phyloP scores from a whole-genome alignment of 495 filamentous ascomycete genomes.

The Sordaria brevicollis region DNA sequence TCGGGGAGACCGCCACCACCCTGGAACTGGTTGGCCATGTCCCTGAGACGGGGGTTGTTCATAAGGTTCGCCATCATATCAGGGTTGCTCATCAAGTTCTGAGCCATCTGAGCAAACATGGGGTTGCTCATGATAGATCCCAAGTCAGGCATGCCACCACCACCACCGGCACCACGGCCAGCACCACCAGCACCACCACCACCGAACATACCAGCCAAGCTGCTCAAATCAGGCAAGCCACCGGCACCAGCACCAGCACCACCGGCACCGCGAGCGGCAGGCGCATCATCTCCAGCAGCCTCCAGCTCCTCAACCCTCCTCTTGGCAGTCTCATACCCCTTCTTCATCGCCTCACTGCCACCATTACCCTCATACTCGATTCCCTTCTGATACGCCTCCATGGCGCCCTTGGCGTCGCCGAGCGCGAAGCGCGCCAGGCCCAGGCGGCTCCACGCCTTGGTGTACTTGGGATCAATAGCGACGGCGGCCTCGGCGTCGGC shows the following conservation, averaged over 20 bases:
- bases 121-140: conserved; percentile 86
- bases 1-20: conserved; percentile 79
- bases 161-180: conserved; percentile 43
- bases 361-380: conserved; percentile 92
- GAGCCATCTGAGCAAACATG: conserved; percentile 93
- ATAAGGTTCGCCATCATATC: conserved; percentile 81
- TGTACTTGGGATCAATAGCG: conserved; percentile 79
- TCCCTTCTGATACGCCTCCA: conserved; percentile 90
- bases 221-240: conserved; percentile 33
- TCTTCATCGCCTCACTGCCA: conserved; percentile 81
- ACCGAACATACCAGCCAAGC: conserved; percentile 63
- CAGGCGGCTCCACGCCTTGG: conserved; percentile 89
- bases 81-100: conserved; percentile 94
- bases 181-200: conserved; percentile 42
- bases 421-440: conserved; percentile 84
- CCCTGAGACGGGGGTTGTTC: conserved; percentile 79
- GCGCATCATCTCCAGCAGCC: conserved; percentile 29
- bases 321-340: conserved; percentile 85
- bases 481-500: conserved; percentile 84
- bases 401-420: conserved; percentile 77
- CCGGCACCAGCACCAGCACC: conserved; percentile 19
- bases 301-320: conserved; percentile 67
- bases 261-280: conserved; percentile 28
- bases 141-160: conserved; percentile 75
- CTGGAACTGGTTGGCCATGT: conserved; percentile 68